Evolutionary conservation across 2,329 filamentous ascomycete species (phyloP).

Genomic region (Paramyrothecium sp.): DNA sequence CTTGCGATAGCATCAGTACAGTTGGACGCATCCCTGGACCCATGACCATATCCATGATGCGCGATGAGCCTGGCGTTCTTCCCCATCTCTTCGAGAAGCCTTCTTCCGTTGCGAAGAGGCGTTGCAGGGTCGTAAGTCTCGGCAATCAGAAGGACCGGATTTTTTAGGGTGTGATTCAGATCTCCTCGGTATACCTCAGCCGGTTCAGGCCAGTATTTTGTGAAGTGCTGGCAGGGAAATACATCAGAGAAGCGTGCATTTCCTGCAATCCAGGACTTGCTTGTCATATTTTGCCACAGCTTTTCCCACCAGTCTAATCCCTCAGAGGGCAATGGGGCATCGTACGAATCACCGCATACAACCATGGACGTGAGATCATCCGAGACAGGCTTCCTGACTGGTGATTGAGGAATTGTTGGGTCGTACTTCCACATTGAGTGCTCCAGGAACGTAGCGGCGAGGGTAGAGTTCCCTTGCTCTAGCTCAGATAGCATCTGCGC

Average conservation of each 20-base stretch:
- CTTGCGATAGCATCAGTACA: slow-evolving; percentile 43
- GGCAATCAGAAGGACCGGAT: slow-evolving; percentile 45
- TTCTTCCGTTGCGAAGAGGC: slow-evolving; percentile 44
- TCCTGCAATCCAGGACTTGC: slow-evolving; percentile 43
- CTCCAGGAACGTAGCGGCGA: slow-evolving; percentile 38
- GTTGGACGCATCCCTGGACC: slow-evolving; percentile 40
- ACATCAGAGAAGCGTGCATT: slow-evolving; percentile 44
- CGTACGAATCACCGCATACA: slow-evolving; percentile 45
- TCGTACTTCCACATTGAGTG: slow-evolving; percentile 37
- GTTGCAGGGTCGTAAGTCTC: slow-evolving; percentile 51
- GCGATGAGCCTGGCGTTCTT: slow-evolving; percentile 44
- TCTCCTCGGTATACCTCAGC: slow-evolving; percentile 47
- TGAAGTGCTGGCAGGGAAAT: slow-evolving; percentile 45
- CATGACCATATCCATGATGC: slow-evolving; percentile 50
- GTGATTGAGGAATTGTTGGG: slow-evolving; percentile 25
- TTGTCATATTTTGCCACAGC: slow-evolving; percentile 47
- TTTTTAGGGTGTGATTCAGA: slow-evolving; percentile 39
- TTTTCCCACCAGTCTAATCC: slow-evolving; percentile 43
- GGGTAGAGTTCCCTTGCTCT: slow-evolving; percentile 42
- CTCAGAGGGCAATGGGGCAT: slow-evolving; percentile 34
- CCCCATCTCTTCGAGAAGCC: slow-evolving; percentile 44
- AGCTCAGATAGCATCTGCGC: slow-evolving; percentile 42
- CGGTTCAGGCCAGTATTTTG: slow-evolving; percentile 41
- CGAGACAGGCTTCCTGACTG: slow-evolving; percentile 24
- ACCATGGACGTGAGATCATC: slow-evolving; percentile 40